Evolutionary conservation across 2,329 filamentous ascomycete genomes (phyloP), one percentile per base, ranked within the genome.

Genomic region (Sporothrix schenckii): DNA sequence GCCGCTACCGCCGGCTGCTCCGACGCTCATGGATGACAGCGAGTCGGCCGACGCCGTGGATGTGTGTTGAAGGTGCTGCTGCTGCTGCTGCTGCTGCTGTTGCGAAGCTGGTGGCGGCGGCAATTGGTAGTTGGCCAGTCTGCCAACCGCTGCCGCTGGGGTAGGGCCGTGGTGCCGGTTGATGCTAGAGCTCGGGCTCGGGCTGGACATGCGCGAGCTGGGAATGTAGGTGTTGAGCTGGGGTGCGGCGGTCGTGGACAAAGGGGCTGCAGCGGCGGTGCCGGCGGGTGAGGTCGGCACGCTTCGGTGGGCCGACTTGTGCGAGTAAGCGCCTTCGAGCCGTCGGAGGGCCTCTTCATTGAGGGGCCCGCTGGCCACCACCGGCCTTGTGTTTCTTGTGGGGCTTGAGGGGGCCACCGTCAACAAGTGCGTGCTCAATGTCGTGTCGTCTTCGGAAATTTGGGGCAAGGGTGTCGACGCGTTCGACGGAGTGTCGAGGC

Each of bases 301-400:
- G 0, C 61, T 47, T 5, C 47, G 63, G 27, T 39, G 14, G 7
- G 60, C 53, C 2, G 74, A 4, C 11, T 16, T 13, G 41, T 16
- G 41, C 3, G 72, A 71, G 16, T 72, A 68, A 16, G 75, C 72
- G 19, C 75, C 74, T 61, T 78, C 76, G 19, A 79, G 71, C 16
- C 68, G 74, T 1, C 74, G 71, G 19, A 78, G 72, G 0, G 76
- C 75, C 49, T 77, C 77, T 49, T 78, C 76, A 66, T 76, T 77
- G 13, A 77, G 61, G 0, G 63, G 21, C 9, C 66, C 71, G 13
- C 39, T 9, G 41, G 7, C n/a, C 1, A 11, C 16, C 11, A 24
- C 6, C 10, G 66, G n/a, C n/a, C 50, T 19, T 54, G 47, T 27
- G 11, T n/a, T 34, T 21, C 30, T n/a, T 9, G 19, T 47, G 19